Base-by-base conservation (phyloP, 176 grass and related monocot species). In the Cocos nucifera region DNA sequence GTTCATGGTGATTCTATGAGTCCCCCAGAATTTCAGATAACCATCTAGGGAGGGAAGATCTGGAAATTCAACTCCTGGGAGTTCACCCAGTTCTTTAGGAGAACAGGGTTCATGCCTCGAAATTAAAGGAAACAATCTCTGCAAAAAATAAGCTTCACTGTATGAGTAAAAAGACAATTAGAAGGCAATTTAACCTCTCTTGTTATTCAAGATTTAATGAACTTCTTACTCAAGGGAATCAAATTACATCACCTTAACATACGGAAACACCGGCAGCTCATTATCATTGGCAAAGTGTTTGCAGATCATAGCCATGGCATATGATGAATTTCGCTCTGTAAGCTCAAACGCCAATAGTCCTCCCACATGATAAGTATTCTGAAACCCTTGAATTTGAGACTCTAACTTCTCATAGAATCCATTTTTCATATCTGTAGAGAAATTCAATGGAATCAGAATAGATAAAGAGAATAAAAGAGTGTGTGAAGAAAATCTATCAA, bases 311-410 rank as follows among this genome's bases (percentile, higher is more conserved):
- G 61, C 78, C 63, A 89, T 80, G 61, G 85, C 75, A 63, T 83
- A 89, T 3, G 56, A 80, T 50, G 80, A 74, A 66, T 83, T 89
- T 63, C 85, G 72, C 75, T 89, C 85, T 0, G 85, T 89, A 58
- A 89, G 77, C 70, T 89, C 80, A 77, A 89, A 89, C 35, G 85
- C 85, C 78, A 89, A 57, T 57, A 89, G 55, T 17, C 85, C 85
- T 77, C 85, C 85, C 1, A 89, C 73, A 74, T 83, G 83, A 67
- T 89, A 89, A 56, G 85, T 89, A 78, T 83, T 83, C 77, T 83
- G 85, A 75, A 77, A 89, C 53, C 85, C 85, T 83, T 89, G 85
- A 63, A 89, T 56, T 44, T 89, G 59, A 62, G 78, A 74, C 58
- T 89, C 80, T 57, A 89, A 50, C 64, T 52, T 80, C 50, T 83